Percentiles rank a stretch among this genome's conserved stretches.
phyloP scores from a whole-genome alignment of 2,329 filamentous ascomycete genomes.

The Seiridium unicorne region DNA sequence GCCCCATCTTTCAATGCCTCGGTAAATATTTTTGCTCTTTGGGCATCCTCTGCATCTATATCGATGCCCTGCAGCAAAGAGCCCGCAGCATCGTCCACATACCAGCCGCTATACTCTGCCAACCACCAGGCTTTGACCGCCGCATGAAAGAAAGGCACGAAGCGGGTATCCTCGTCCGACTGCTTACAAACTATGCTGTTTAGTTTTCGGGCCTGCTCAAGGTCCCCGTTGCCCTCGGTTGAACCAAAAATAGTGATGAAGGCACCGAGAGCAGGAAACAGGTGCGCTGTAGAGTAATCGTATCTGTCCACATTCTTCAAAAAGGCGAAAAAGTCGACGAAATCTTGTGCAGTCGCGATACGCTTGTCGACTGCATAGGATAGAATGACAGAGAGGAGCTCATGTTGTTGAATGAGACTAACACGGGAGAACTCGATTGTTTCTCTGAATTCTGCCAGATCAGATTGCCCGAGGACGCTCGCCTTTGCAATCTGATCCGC shows the following conservation, averaged over 20 bases:
- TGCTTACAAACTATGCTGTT: slow-evolving; percentile 66
- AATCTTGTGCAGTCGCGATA: slow-evolving; percentile 69
- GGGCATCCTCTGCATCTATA: slow-evolving; percentile 66
- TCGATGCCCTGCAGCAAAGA: slow-evolving; percentile 61
- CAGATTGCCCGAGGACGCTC: slow-evolving; percentile 67
- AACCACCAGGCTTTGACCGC: slow-evolving; percentile 84
- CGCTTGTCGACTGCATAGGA: slow-evolving; percentile 75
- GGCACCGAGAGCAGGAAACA: slow-evolving; percentile 75
- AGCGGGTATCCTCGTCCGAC: slow-evolving; percentile 69
- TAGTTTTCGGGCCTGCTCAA: slow-evolving; percentile 68
- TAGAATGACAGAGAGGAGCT: slow-evolving; percentile 79
- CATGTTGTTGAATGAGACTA: slow-evolving; percentile 86
- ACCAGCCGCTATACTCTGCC: slow-evolving; percentile 88
- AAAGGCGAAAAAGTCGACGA: slow-evolving; percentile 66
- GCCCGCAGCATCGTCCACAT: slow-evolving; percentile 68
- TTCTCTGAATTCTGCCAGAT: slow-evolving; percentile 62
- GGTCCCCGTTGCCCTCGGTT: slow-evolving; percentile 65
- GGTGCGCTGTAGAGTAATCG: slow-evolving; percentile 66
- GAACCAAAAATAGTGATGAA: slow-evolving; percentile 79
- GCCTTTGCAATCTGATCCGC: slow-evolving; percentile 74
- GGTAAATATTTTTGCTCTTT: slow-evolving; percentile 70
- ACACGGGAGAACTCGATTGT: slow-evolving; percentile 76
- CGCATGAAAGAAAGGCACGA: slow-evolving; percentile 72
- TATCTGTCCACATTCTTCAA: slow-evolving; percentile 74
- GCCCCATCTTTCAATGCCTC: slow-evolving; percentile 83